Conservation (phyloP, 805 yeast genomes). For the Helenozyma rhizophorensis region DNA sequence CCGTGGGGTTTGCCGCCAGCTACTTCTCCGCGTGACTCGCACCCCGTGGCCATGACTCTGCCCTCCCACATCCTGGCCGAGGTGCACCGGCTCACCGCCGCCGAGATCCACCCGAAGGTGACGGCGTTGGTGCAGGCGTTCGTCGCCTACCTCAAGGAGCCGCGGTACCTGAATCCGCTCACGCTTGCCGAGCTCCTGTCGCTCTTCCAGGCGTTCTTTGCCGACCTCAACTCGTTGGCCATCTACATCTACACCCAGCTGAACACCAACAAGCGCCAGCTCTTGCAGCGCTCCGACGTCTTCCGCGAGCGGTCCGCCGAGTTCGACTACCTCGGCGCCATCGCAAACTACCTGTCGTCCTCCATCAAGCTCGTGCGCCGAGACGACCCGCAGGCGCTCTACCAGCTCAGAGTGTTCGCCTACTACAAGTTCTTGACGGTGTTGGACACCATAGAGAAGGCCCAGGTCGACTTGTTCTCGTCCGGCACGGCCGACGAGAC, state of each 20-base stretch:
- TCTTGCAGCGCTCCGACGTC: slow-evolving; percentile 25
- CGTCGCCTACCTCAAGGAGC: slow-evolving; percentile 36
- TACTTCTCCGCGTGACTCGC: too few species aligned
- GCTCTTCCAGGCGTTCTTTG: slow-evolving; percentile 32
- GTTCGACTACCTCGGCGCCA: slow-evolving; percentile 39
- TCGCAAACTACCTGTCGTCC: slow-evolving; percentile 35
- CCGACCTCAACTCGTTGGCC: slow-evolving; percentile 33
- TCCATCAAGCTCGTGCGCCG: slow-evolving; percentile 34
- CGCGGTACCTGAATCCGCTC: slow-evolving; percentile 39
- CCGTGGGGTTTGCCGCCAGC: too few species aligned
- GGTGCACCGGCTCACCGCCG: slow-evolving; percentile 12
- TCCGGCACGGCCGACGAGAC: slow-evolving; percentile 23
- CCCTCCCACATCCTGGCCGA: slow-evolving; percentile 20
- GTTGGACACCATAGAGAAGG: slow-evolving; percentile 28
- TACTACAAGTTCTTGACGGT: slow-evolving; percentile 37
- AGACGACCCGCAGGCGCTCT: slow-evolving; percentile 32
- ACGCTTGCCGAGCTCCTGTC: slow-evolving; percentile 30
- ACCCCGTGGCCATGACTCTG: slow-evolving; percentile 2
- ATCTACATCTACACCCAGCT: slow-evolving; percentile 33
- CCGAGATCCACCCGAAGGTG: slow-evolving; percentile 25
- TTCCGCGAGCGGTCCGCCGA: slow-evolving; percentile 26
- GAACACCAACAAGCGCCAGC: slow-evolving; percentile 35
- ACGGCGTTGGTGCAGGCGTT: slow-evolving; percentile 23
- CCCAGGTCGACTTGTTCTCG: slow-evolving; percentile 27
- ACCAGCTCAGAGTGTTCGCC: slow-evolving; percentile 38